phyloP scores from a whole-genome alignment of 768 basidiomycete genomes.

The Hypholoma fasciculare region DNA sequence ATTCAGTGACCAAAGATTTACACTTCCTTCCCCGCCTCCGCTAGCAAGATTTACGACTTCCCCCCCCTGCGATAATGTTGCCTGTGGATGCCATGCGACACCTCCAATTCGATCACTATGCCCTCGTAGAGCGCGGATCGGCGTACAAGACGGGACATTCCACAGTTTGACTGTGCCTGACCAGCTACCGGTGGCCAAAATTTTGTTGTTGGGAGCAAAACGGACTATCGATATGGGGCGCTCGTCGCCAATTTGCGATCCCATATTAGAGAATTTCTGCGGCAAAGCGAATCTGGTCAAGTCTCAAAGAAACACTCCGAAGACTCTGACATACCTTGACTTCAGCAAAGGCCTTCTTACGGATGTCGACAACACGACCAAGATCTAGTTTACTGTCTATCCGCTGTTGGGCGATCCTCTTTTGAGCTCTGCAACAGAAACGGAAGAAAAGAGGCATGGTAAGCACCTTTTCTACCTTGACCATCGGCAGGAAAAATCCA shows the following conservation, averaged over 20 bases:
- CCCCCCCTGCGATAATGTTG: conserved; percentile 70
- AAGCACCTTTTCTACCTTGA: conserved; percentile 72
- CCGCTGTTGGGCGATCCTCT: conserved; percentile 90
- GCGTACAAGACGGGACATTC: conserved; percentile 91
- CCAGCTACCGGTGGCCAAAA: conserved; percentile 94
- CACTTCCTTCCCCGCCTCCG: conserved; percentile 83
- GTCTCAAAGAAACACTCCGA: not conserved
- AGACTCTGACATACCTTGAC: conserved; percentile 69
- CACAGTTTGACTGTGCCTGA: conserved; percentile 93
- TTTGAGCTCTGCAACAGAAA: conserved; percentile 83
- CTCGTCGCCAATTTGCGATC: conserved; percentile 98
- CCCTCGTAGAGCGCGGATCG: conserved; percentile 73
- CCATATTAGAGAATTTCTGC: conserved; percentile 88
- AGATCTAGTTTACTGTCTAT: conserved; percentile 87
- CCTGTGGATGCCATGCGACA: conserved; percentile 96
- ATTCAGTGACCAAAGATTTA: conserved; percentile 88
- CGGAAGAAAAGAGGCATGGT: conserved; percentile 46
- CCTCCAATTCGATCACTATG: conserved; percentile 93
- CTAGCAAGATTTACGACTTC: conserved; percentile 82
- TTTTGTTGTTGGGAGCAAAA: conserved; percentile 88
- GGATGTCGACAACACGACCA: conserved; percentile 85
- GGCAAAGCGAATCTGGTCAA: not conserved
- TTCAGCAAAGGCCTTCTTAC: conserved; percentile 86
- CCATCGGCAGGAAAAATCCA: conserved; percentile 62
- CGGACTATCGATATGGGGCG: conserved; percentile 92